Evolutionary conservation across 257 asterid genomes (phyloP), one percentile per base, ranked within the genome.

Genomic region (Petunia axillaris): DNA sequence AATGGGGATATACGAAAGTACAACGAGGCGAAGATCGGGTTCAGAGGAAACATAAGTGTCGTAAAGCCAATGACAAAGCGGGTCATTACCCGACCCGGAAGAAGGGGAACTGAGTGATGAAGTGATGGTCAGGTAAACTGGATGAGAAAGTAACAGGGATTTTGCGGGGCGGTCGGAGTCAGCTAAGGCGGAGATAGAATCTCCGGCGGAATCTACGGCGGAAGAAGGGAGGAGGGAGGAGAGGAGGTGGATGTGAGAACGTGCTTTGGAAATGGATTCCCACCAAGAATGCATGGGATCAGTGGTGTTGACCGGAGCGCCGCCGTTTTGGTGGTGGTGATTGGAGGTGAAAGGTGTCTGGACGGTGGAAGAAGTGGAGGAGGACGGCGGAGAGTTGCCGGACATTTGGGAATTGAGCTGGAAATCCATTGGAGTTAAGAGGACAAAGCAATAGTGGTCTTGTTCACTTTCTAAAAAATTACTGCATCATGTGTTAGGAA

Each of bases 211-310:
- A 79, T 25, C 25, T 25, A 84, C 67, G 80, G 86, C 80, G 38
- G 7, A 81, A 13, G 60, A 60, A 75, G 94, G 94, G 52, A 95
- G 85, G 43, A 95, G 85, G 66, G 92, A 75, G 16, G 96, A 87
- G 80, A 95, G 97, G 81, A 89, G 95, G 78, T 90, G 97, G 87
- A 95, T 92, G 65, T 95, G 97, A 16, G 97, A 62, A n/a, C 99
- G 98, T 70, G 99, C 99, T 82, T 87, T 91, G 86, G 98, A 92
- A 82, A 95, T 91, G 87, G 97, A 91, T 64, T 95, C 99, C 98
- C 97, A 95, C 99, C 97, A 95, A 1, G 97, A 88, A 80, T 90
- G 97, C 93, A 89, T 89, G 40, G 95, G 96, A 75, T 95, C 98
- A 81, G 58, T 77, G 85, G 7, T 75, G 87, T 79, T 85, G 83